Conservation (phyloP, 1,139 yeast genomes). For the Neolecta irregularis region DNA sequence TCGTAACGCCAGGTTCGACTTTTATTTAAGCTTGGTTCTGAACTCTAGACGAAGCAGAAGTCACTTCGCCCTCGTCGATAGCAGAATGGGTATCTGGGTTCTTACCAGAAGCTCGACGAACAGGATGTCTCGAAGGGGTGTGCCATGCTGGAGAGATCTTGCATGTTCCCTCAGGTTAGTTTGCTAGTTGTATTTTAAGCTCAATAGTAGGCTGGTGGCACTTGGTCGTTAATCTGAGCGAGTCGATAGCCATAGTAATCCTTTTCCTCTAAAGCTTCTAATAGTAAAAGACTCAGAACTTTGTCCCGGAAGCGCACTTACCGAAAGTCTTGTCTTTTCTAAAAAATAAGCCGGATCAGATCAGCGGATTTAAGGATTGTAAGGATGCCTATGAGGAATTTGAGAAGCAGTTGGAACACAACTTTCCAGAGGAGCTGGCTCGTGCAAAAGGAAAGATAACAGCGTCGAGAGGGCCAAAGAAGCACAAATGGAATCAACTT, state of each 20-base stretch:
- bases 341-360: slow-evolving; percentile 49
- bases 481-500: no score
- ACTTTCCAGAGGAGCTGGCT: slow-evolving; percentile 6
- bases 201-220: slow-evolving; percentile 99
- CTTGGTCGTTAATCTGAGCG: slow-evolving; percentile 66
- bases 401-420: slow-evolving; percentile 3
- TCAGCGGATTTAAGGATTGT: slow-evolving; percentile 45
- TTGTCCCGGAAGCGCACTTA: slow-evolving; percentile 48
- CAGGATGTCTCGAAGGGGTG: slow-evolving; percentile 46
- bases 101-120: slow-evolving; percentile 41
- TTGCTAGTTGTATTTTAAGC: no score
- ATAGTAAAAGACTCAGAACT: slow-evolving; percentile 60
- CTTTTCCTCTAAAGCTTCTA: neutral
- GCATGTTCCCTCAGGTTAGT: slow-evolving; percentile 81
- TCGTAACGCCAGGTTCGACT: slow-evolving; percentile 34
- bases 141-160: slow-evolving; percentile 73
- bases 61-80: slow-evolving; percentile 77
- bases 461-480: no score
- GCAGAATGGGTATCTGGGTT: slow-evolving; percentile 88
- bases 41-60: slow-evolving; percentile 61
- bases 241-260: slow-evolving; percentile 44
- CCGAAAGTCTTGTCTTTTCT: slow-evolving; percentile 47
- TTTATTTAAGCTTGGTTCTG: neutral
- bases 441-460: neutral
- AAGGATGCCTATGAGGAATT: slow-evolving; percentile 3